Base-by-base conservation (phyloP, 2,329 filamentous ascomycete species). In the Sphaerulina vaccinii region DNA sequence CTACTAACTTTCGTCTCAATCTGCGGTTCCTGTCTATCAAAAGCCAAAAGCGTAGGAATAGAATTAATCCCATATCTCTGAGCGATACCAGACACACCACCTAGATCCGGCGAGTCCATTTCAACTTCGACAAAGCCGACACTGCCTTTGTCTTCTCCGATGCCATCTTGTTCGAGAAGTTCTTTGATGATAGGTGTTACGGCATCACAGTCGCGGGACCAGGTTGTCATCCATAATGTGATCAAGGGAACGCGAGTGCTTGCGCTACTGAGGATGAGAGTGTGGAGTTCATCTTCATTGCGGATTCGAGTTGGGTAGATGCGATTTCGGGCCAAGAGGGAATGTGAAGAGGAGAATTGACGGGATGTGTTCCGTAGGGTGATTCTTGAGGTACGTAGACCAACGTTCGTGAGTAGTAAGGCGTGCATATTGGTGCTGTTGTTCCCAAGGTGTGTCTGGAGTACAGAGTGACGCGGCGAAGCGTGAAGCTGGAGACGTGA, bases 141-240 rank as follows among this genome's bases (percentile, higher is more conserved):
- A 0, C 74, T 73, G 3, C 75, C 75, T 53, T 73, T 65, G 1
- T 56, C 54, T 54, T 78, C 72, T 1, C 76, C 76, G 0, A 75
- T 60, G 1, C 71, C 66, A 37, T 75, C 73, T 23, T 71, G 65
- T 45, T 73, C 68, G 22, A 79, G 68, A 27, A 79, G 59, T 2
- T 64, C 56, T n/a, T 62, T 64, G 8, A 79, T 45, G 4, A 78
- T 54, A 1, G 75, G 74, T 8, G 70, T 68, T 4, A 78, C 65
- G 8, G 65, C 61, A 19, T 71, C 69, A 62, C 75, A 78, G 4
- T 71, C 72, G 1, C 67, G 62, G 54, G 73, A 75, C 73, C 74
- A 79, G 3, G 71, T 71, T 2, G 77, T 73, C 35, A 70, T 75
- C 76, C 76, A 79, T 9, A 79, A 63, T 0, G 77, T 79, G 38